These are phyloP conservation scores for Trametes elegans DNA, from an alignment of 768 basidiomycete species.

Conservation along the genomic window DNA sequence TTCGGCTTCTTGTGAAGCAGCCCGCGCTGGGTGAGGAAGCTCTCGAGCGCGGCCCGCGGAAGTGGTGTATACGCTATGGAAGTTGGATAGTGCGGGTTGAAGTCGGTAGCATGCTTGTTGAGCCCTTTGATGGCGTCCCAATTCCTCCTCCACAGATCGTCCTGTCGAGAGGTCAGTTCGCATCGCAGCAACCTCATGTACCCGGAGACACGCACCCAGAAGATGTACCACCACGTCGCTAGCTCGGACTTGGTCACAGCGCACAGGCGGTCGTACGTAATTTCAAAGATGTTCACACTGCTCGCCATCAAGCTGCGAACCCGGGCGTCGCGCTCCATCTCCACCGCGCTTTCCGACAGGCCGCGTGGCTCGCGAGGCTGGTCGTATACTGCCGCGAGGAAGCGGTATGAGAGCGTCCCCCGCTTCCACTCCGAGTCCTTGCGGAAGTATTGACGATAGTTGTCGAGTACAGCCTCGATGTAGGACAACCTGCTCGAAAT, in stretches of 20 bases:
- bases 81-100: slow-evolving; percentile 67
- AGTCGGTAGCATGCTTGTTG: slow-evolving; percentile 49
- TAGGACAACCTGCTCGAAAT: slow-evolving; percentile 42
- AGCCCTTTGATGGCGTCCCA: slow-evolving; percentile 53
- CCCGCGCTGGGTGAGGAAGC: slow-evolving; percentile 61
- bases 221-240: slow-evolving; percentile 75
- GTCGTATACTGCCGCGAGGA: slow-evolving; percentile 60
- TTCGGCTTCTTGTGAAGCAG: slow-evolving; percentile 46
- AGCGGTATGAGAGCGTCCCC: slow-evolving; percentile 56
- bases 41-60: slow-evolving; percentile 60
- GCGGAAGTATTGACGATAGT: slow-evolving; percentile 51
- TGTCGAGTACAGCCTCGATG: slow-evolving; percentile 46
- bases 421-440: slow-evolving; percentile 52
- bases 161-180: slow-evolving; percentile 39
- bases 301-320: slow-evolving; percentile 49
- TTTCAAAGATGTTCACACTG: slow-evolving; percentile 44
- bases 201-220: slow-evolving; percentile 53
- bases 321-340: slow-evolving; percentile 52
- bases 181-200: neutral
- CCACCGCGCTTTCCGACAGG: slow-evolving; percentile 44
- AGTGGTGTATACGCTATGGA: slow-evolving; percentile 75
- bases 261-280: slow-evolving; percentile 52
- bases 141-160: slow-evolving; percentile 76
- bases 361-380: slow-evolving; percentile 45
- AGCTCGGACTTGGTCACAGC: slow-evolving; percentile 48